Conservation (phyloP, 768 basidiomycete genomes). For the Dacryopinax spathularia region DNA sequence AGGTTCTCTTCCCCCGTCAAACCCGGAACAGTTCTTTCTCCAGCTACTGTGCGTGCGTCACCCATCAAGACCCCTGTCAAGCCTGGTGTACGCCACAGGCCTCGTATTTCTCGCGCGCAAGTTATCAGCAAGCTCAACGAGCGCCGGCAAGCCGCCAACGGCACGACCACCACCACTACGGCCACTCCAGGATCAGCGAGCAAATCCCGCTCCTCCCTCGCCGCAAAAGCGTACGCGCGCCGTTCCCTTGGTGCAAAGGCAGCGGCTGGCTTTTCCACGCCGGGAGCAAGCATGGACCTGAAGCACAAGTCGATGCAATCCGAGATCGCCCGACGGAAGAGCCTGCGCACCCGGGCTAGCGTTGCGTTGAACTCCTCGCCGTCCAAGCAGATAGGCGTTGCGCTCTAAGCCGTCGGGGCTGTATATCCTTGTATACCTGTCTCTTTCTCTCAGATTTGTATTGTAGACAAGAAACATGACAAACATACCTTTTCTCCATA, state of each 20-base stretch:
- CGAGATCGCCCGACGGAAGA: background rate
- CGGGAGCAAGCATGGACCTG: background rate
- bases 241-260: background rate
- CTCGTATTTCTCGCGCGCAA: constrained; percentile 66
- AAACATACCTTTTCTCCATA: background rate
- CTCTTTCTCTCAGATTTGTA: too few relatives aligned
- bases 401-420: background rate
- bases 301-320: background rate
- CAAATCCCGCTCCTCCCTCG: background rate
- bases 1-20: background rate
- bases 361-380: background rate
- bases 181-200: background rate
- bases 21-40: background rate
- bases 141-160: constrained; percentile 31
- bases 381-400: background rate
- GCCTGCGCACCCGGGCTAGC: background rate
- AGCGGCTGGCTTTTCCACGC: background rate
- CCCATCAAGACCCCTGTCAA: background rate
- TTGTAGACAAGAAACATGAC: background rate
- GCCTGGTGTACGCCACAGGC: constrained; percentile 32
- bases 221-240: background rate
- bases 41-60: background rate
- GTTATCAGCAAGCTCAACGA: constrained; percentile 65
- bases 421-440: background rate
- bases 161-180: background rate